Conservation (phyloP, 345 rosid genomes). For the Bretschneidera sinensis region DNA sequence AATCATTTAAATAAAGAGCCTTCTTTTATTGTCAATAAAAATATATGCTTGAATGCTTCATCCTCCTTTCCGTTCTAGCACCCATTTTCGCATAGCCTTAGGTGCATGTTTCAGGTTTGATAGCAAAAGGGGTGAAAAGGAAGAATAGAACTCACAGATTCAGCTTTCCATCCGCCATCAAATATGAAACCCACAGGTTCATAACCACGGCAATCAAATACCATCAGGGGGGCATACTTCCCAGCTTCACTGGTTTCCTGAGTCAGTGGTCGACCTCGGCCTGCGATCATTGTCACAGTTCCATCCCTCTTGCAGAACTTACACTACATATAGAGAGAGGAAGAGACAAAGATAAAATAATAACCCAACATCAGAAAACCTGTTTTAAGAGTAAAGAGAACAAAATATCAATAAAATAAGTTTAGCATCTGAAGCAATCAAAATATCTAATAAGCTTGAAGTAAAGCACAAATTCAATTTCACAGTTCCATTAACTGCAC, state of each 20-base stretch:
- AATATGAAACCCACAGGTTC: constrained; percentile 72
- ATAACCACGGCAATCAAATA: constrained; percentile 77
- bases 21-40: too few species aligned
- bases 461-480: not conserved
- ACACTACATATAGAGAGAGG: constrained; percentile 42
- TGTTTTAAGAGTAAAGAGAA: not conserved
- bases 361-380: too few species aligned
- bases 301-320: constrained; percentile 86
- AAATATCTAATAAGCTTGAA: not conserved
- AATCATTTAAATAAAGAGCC: too few species aligned
- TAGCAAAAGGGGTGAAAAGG: not conserved
- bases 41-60: too few species aligned
- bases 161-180: constrained; percentile 65
- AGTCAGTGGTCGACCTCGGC: constrained; percentile 62
- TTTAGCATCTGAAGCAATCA: not conserved
- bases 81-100: too few species aligned
- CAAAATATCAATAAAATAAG: not conserved
- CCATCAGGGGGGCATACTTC: constrained; percentile 68
- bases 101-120: too few species aligned
- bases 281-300: constrained; percentile 67
- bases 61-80: too few species aligned
- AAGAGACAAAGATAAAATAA: not conserved
- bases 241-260: constrained; percentile 51
- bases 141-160: constrained; percentile 59
- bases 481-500: too few species aligned